phyloP scores from a whole-genome alignment of 257 asterid species.

The Linderniella brevidens region DNA sequence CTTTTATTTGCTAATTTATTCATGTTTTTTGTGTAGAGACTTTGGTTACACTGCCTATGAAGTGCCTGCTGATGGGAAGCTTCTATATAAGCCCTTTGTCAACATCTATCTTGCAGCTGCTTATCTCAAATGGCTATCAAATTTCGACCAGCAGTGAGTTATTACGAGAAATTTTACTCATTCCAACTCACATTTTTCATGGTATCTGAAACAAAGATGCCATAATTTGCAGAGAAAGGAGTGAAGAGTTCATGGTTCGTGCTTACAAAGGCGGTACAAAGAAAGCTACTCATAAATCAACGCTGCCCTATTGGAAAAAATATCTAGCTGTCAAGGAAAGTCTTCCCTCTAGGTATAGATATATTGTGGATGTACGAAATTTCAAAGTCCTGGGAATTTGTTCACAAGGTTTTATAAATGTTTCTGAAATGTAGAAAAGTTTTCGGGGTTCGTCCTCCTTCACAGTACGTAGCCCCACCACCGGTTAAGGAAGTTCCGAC shows the following conservation, averaged over 20 bases:
- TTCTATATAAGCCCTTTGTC: constrained; percentile 55
- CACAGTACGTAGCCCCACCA: too few species aligned
- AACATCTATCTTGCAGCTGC: constrained; percentile 88
- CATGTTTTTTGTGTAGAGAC: constrained; percentile 54
- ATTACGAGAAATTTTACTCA: neutral
- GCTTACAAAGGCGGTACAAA: constrained; percentile 82
- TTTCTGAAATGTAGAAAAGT: constrained; percentile 34
- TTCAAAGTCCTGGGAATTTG: neutral
- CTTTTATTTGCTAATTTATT: constrained; percentile 1
- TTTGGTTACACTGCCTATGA: constrained; percentile 44
- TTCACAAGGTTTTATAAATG: too few species aligned
- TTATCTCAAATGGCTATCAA: constrained; percentile 75
- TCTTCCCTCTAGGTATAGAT: constrained; percentile 66
- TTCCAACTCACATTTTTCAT: neutral
- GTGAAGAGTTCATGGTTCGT: constrained; percentile 86
- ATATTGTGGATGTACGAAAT: neutral
- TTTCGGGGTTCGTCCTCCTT: constrained; percentile 23
- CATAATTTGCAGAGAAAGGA: constrained; percentile 51
- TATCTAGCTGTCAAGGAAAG: constrained; percentile 74
- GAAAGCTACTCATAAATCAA: constrained; percentile 75
- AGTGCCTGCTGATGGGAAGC: constrained; percentile 25
- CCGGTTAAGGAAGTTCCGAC: too few species aligned
- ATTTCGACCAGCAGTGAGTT: constrained; percentile 48
- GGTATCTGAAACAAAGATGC: neutral
- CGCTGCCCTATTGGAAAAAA: constrained; percentile 64